Evolutionary conservation across 2,329 filamentous ascomycete species (phyloP).

Genomic region (Rutstroemia sp.): DNA sequence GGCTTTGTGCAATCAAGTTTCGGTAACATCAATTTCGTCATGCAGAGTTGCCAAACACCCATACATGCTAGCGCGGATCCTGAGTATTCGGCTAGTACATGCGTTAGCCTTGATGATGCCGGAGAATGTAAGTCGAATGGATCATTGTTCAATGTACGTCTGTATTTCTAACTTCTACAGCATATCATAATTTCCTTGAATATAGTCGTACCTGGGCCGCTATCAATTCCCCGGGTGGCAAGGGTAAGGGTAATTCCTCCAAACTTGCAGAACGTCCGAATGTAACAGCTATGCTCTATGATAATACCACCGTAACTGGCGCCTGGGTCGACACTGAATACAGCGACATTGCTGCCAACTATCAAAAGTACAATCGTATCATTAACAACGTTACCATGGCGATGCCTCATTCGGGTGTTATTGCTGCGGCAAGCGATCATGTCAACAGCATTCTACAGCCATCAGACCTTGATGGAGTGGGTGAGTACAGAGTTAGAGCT

Average conservation of each 20-base stretch:
- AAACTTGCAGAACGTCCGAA: constrained; percentile 44
- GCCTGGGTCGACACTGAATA: constrained; percentile 58
- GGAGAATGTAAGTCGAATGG: constrained; percentile 42
- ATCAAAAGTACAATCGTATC: constrained; percentile 43
- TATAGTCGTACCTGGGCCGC: constrained; percentile 51
- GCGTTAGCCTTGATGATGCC: constrained; percentile 61
- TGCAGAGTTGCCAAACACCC: constrained; percentile 52
- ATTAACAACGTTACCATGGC: constrained; percentile 72
- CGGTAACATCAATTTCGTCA: constrained; percentile 52
- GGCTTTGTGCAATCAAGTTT: constrained; percentile 55
- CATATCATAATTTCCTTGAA: constrained; percentile 61
- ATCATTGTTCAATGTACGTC: not conserved
- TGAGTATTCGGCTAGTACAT: constrained; percentile 42
- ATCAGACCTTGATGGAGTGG: constrained; percentile 53
- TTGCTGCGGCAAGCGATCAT: constrained; percentile 52
- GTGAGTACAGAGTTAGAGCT: constrained; percentile 60
- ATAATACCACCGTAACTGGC: constrained; percentile 64
- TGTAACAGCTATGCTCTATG: constrained; percentile 56
- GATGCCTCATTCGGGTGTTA: constrained; percentile 65
- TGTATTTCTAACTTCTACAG: constrained; percentile 17
- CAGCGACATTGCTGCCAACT: constrained; percentile 45
- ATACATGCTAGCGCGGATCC: constrained; percentile 39
- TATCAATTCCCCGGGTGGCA: constrained; percentile 31
- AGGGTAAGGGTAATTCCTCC: constrained; percentile 32
- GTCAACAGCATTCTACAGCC: constrained; percentile 66